Percentiles rank a stretch among this genome's conserved stretches.
phyloP scores from a whole-genome alignment of 768 basidiomycete species.

The Rhodotorula toruloides region DNA sequence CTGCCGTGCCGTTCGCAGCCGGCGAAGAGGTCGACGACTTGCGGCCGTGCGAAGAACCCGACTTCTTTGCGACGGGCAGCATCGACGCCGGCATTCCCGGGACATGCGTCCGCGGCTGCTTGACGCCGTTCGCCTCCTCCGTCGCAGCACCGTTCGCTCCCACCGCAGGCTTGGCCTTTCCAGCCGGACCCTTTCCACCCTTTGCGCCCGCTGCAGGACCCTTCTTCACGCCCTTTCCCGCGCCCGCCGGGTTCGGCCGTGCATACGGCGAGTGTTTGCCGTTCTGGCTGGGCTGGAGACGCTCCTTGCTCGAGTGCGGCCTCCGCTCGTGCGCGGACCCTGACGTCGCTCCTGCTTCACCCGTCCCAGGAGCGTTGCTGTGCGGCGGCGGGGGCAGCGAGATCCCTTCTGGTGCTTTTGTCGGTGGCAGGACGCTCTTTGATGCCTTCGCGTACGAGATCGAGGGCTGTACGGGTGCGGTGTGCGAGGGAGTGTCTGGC shows the following conservation, averaged over 20 bases:
- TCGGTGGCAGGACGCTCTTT: constrained; percentile 39
- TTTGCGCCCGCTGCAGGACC: neutral
- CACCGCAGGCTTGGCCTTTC: neutral
- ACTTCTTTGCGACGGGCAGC: constrained; percentile 44
- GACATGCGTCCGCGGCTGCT: constrained; percentile 10
- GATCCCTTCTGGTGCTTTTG: constrained; percentile 15
- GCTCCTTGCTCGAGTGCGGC: constrained; percentile 3
- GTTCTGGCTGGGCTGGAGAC: constrained; percentile 4
- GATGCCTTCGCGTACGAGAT: constrained; percentile 51
- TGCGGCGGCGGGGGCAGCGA: constrained; percentile 6
- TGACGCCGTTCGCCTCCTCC: constrained; percentile 39
- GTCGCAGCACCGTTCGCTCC: neutral
- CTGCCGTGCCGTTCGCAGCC: neutral
- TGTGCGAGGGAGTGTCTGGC: constrained; percentile 48
- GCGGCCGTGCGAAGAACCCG: constrained; percentile 4
- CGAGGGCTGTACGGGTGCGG: constrained; percentile 52
- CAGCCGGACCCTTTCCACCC: neutral
- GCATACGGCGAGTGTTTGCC: constrained; percentile 28
- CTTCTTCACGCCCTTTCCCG: neutral
- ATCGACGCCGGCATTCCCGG: constrained; percentile 40
- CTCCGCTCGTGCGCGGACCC: neutral
- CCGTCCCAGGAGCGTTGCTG: too few relatives aligned
- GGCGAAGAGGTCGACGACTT: neutral
- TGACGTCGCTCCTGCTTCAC: too few relatives aligned
- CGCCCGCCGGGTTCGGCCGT: constrained; percentile 1